phyloP scores from a whole-genome alignment of 1,139 yeast genomes.

The Spathaspora sp. region DNA sequence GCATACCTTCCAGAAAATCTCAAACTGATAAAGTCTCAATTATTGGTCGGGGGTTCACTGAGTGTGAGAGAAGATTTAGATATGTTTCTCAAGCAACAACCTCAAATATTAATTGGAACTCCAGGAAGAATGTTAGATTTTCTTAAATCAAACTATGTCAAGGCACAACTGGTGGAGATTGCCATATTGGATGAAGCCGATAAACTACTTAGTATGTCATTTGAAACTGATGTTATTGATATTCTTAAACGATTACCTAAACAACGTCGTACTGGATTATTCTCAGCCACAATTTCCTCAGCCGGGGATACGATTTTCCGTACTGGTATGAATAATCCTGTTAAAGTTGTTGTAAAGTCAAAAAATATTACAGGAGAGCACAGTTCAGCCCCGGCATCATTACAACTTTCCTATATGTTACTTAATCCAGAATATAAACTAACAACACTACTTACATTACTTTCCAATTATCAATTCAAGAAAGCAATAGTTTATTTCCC shows the following conservation, averaged over 20 bases:
- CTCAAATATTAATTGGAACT: slow-evolving; percentile 84
- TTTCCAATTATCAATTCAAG: slow-evolving; percentile 56
- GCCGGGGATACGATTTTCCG: slow-evolving; percentile 71
- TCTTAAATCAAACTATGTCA: slow-evolving; percentile 49
- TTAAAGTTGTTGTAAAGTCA: slow-evolving; percentile 72
- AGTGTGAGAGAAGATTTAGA: slow-evolving; percentile 75
- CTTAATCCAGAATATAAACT: slow-evolving; percentile 63
- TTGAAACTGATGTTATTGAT: slow-evolving; percentile 64
- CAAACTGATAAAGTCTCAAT: slow-evolving; percentile 55
- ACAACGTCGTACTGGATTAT: slow-evolving; percentile 90
- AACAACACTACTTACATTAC: slow-evolving; percentile 53
- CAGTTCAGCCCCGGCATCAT: slow-evolving; percentile 55
- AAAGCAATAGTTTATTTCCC: slow-evolving; percentile 88
- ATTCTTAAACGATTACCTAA: slow-evolving; percentile 73
- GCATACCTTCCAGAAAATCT: slow-evolving; percentile 56
- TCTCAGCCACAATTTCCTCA: slow-evolving; percentile 85
- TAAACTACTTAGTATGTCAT: slow-evolving; percentile 76
- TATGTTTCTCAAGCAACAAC: slow-evolving; percentile 48
- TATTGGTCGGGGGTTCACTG: slow-evolving; percentile 76
- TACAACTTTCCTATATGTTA: slow-evolving; percentile 62
- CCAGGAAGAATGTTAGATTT: slow-evolving; percentile 90
- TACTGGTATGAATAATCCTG: slow-evolving; percentile 89
- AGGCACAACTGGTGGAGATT: slow-evolving; percentile 63
- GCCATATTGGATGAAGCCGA: slow-evolving; percentile 93
- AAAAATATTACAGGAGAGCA: slow-evolving; percentile 18